Percentiles rank a stretch among this genome's conserved stretches.
phyloP scores from a whole-genome alignment of 257 asterid species.

The Solanum clarkiae region DNA sequence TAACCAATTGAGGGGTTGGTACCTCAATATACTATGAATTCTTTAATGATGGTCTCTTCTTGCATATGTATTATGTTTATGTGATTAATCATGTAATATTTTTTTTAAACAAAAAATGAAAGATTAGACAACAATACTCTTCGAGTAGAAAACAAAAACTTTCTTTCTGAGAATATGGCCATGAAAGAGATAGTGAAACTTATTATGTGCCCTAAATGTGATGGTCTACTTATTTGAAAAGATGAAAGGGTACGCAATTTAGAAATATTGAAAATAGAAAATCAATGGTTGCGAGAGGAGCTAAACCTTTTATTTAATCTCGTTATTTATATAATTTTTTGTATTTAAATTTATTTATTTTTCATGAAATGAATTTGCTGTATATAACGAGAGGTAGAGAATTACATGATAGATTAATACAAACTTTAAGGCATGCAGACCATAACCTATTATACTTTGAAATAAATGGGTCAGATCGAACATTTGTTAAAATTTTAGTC shows the following conservation, averaged over 20 bases:
- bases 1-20: too few species aligned
- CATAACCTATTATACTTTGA: too few species aligned
- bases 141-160: constrained; percentile 34
- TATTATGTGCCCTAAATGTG: constrained; percentile 28
- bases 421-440: too few species aligned
- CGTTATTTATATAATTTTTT: too few species aligned
- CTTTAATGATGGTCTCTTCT: too few species aligned
- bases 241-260: constrained; percentile 19
- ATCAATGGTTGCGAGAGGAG: constrained; percentile 38
- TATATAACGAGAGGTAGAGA: neutral
- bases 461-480: too few species aligned
- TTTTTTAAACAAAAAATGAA: constrained; percentile 14
- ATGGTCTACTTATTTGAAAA: constrained; percentile 16
- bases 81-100: neutral
- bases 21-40: too few species aligned
- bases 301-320: neutral
- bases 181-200: constrained; percentile 32
- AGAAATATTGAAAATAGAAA: constrained; percentile 32
- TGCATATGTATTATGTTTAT: too few species aligned
- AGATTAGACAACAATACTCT: constrained; percentile 35
- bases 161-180: constrained; percentile 35
- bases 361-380: neutral
- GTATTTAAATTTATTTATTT: neutral
- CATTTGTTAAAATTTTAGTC: too few species aligned
- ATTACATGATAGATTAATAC: too few species aligned